These are phyloP conservation scores for Arachis hypogaea DNA, from an alignment of 306 rosid genomes.

Conservation along the genomic window DNA sequence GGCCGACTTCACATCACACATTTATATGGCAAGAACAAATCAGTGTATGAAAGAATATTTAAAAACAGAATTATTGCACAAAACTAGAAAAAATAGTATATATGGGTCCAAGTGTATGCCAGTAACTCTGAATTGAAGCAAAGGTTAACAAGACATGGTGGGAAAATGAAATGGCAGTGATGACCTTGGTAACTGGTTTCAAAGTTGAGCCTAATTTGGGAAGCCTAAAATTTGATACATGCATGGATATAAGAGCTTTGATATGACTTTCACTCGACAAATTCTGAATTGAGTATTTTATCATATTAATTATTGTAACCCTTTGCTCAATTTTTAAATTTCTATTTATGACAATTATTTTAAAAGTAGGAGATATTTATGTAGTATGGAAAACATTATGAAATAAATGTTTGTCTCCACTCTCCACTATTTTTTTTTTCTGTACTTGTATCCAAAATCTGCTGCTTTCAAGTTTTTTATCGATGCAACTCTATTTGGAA, in stretches of 20 bases:
- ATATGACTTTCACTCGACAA: slow-evolving; percentile 4
- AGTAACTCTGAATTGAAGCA: background rate
- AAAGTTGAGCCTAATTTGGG: slow-evolving; percentile 1
- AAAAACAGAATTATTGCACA: background rate
- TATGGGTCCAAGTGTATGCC: background rate
- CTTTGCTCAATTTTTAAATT: too few species aligned
- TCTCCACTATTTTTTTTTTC: too few species aligned
- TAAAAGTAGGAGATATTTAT: too few species aligned
- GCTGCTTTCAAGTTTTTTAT: too few species aligned
- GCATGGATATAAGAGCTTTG: slow-evolving; percentile 15
- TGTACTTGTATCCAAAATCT: too few species aligned
- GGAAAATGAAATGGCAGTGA: slow-evolving; percentile 19
- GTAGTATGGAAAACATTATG: too few species aligned
- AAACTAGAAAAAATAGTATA: background rate
- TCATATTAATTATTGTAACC: too few species aligned
- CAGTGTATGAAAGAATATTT: background rate
- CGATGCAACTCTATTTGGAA: too few species aligned
- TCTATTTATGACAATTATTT: too few species aligned
- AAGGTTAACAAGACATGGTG: background rate
- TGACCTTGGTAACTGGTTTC: slow-evolving; percentile 30
- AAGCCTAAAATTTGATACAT: slow-evolving; percentile 17
- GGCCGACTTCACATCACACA: background rate
- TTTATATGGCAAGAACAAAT: background rate
- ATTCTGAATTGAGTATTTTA: background rate
- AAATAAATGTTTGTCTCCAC: too few species aligned